Base-by-base conservation (phyloP, 306 rosid genomes). In the Quercus bicolor region DNA sequence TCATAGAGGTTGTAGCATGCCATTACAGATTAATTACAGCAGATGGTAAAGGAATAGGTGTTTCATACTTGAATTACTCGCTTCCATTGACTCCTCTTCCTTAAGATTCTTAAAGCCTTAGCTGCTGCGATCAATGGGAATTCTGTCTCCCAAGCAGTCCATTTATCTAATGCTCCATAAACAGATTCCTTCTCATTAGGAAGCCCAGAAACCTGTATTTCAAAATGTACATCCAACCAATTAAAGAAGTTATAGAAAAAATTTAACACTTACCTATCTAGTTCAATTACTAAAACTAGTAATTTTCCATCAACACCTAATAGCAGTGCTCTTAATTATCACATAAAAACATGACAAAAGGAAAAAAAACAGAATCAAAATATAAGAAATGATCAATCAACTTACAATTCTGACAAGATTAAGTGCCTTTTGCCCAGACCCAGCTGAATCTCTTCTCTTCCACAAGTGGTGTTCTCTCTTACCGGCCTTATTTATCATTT, bases 111-210 rank as follows among this genome's bases (percentile, higher is more conserved):
- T 84, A 95, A 88, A 82, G 98, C 98, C 88, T 93, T 93, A 9
- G 87, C 85, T 6, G 77, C 94, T 53, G 98, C 96, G 86, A 95
- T 86, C 90, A 93, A 51, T 7, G 99, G 98, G 79, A 95, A 95
- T 86, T 93, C 97, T 21, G 88, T 89, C 88, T 95, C 99, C 98
- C 97, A 93, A 79, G 98, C 98, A 2, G 77, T 82, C 98, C 98
- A 95, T 88, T 93, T 93, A 83, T 95, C 94, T 75, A 95, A 84
- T 72, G 95, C 99, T 24, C 98, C 93, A 86, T 87, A 95, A 54
- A 95, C 90, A 78, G 92, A 88, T 80, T 91, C 94, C 82, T 90
- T 95, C 86, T 93, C 97, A 66, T 90, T 88, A 72, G 97, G 96
- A 61, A 93, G 93, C 72, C 76, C 83, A 55, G 86, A 87, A 29